Conservation (phyloP, 371 early-diverging fungal genomes). For the Rhizopus microsporus region DNA sequence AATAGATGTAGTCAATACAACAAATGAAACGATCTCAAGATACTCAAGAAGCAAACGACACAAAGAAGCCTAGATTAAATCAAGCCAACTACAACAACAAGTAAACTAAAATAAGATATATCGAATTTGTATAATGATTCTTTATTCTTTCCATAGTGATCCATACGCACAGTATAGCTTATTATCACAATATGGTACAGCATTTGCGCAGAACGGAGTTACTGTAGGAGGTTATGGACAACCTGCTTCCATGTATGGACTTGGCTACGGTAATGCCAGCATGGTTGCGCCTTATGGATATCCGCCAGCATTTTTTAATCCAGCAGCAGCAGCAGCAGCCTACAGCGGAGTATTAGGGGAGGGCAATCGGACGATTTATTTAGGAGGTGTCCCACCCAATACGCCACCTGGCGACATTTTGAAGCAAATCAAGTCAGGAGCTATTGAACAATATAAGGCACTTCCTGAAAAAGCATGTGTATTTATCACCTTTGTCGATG, state of each 20-base stretch:
- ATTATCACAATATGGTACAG: slow-evolving; percentile 22
- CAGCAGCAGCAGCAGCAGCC: slow-evolving; percentile 12
- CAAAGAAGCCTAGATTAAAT: slow-evolving; percentile 13
- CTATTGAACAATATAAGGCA: slow-evolving; percentile 66
- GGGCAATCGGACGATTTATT: slow-evolving; percentile 68
- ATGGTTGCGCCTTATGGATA: slow-evolving; percentile 12
- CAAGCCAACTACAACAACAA: slow-evolving; percentile 8
- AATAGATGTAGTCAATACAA: not conserved
- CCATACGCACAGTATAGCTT: slow-evolving; percentile 30
- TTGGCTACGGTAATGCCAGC: slow-evolving; percentile 8
- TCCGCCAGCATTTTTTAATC: slow-evolving; percentile 13
- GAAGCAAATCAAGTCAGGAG: slow-evolving; percentile 69
- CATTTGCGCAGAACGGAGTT: slow-evolving; percentile 12
- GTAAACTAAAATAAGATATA: slow-evolving; percentile 5
- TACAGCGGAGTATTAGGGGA: slow-evolving; percentile 21
- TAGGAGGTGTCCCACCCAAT: slow-evolving; percentile 68
- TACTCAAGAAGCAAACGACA: slow-evolving; percentile 1
- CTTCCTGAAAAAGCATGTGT: slow-evolving; percentile 75
- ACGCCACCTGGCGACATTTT: slow-evolving; percentile 66
- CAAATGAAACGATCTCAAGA: slow-evolving; percentile 24
- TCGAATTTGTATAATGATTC: not conserved
- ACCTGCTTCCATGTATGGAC: slow-evolving; percentile 23
- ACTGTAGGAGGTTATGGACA: slow-evolving; percentile 15
- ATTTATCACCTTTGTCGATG: slow-evolving; percentile 76
- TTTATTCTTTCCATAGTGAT: slow-evolving; percentile 18